Conservation (phyloP, 768 basidiomycete genomes). For the Collybiopsis confluens region DNA sequence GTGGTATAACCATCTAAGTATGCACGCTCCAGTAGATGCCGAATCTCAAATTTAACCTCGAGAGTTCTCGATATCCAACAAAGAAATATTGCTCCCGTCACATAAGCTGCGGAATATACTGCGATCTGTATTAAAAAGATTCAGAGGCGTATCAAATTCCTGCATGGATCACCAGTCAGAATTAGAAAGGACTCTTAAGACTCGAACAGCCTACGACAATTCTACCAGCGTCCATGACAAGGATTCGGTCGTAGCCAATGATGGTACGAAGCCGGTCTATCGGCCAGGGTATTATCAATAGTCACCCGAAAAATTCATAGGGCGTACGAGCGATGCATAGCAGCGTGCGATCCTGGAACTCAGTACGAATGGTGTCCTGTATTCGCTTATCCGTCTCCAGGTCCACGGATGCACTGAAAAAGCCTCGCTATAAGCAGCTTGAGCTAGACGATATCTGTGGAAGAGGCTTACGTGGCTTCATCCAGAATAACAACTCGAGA, state of each 20-base stretch:
- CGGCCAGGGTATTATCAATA: too few relatives aligned
- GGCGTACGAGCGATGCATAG: slow-evolving; percentile 60
- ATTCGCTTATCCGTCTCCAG: slow-evolving; percentile 65
- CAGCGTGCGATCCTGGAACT: slow-evolving; percentile 58
- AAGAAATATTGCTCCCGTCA: slow-evolving; percentile 45
- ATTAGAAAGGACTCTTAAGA: neutral
- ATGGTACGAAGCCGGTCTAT: slow-evolving; percentile 61
- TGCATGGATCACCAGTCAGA: slow-evolving; percentile 11
- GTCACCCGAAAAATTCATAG: too few relatives aligned
- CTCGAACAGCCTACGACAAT: slow-evolving; percentile 39
- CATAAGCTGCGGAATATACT: slow-evolving; percentile 66
- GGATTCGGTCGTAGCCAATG: slow-evolving; percentile 58
- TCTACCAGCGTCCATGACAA: slow-evolving; percentile 58
- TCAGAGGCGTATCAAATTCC: slow-evolving; percentile 58
- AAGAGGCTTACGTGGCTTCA: slow-evolving; percentile 39
- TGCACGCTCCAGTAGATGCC: neutral
- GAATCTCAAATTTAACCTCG: too few relatives aligned
- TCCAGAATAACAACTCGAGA: slow-evolving; percentile 61
- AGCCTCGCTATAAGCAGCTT: neutral
- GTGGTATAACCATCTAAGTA: too few relatives aligned
- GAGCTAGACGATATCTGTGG: neutral
- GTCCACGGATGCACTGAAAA: slow-evolving; percentile 44
- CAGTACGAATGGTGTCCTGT: slow-evolving; percentile 58
- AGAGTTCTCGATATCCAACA: slow-evolving; percentile 35
- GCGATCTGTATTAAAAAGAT: slow-evolving; percentile 39